phyloP scores from a whole-genome alignment of 1,139 yeast genomes.

The Lodderomyces metapsilosis region DNA sequence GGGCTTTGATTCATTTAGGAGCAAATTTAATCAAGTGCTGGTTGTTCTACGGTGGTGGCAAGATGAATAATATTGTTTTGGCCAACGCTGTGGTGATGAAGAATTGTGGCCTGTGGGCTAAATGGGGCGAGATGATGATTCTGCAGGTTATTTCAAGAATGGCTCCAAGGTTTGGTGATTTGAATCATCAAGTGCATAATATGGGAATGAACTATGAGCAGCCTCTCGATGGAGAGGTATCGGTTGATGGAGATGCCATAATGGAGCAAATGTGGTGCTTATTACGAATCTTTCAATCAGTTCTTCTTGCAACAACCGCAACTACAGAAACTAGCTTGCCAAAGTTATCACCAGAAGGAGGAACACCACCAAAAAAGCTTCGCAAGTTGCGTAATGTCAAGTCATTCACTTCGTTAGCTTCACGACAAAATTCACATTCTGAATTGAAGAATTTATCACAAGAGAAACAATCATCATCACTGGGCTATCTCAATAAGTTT shows the following conservation, averaged over 20 bases:
- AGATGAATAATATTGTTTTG: slow-evolving; percentile 9
- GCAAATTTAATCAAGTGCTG: slow-evolving; percentile 8
- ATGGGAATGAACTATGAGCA: slow-evolving; percentile 11
- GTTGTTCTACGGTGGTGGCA: slow-evolving; percentile 13
- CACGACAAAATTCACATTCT: neutral
- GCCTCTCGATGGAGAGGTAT: slow-evolving; percentile 5
- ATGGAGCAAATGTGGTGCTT: neutral
- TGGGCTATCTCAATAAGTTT: slow-evolving; percentile 1
- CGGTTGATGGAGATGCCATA: neutral
- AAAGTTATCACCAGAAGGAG: neutral
- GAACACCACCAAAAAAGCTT: neutral
- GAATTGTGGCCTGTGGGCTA: neutral
- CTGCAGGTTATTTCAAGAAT: slow-evolving; percentile 8
- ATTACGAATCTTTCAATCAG: neutral
- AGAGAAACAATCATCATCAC: neutral
- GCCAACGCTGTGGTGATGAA: slow-evolving; percentile 9
- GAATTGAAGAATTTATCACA: neutral
- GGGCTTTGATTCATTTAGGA: slow-evolving; percentile 1
- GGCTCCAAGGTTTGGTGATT: slow-evolving; percentile 8
- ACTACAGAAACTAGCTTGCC: neutral
- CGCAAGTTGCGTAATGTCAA: slow-evolving; percentile 1
- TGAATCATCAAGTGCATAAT: slow-evolving; percentile 9
- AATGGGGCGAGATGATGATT: neutral
- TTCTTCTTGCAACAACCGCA: neutral
- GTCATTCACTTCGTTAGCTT: slow-evolving; percentile 3